phyloP scores from a whole-genome alignment of 345 rosid species.

The Garcia nutans region DNA sequence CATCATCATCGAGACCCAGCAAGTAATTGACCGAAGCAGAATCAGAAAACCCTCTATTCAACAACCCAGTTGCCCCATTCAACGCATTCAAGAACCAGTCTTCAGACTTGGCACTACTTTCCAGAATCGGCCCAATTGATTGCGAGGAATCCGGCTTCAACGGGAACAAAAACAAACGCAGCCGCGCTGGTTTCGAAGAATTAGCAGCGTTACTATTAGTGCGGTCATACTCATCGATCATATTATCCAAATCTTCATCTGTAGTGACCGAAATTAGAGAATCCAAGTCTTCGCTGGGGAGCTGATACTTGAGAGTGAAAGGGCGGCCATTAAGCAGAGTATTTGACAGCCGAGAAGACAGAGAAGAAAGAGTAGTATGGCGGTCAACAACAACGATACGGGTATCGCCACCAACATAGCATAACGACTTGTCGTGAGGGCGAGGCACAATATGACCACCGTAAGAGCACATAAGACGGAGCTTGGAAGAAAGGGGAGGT shows the following conservation, averaged over 20 bases:
- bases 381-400: conserved; percentile 90
- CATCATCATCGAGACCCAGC: conserved; percentile 66
- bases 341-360: conserved; percentile 58
- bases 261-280: conserved; percentile 88
- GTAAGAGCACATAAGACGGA: conserved; percentile 91
- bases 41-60: conserved; percentile 72
- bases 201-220: conserved; percentile 35
- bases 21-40: conserved; percentile 69
- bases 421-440: conserved; percentile 82
- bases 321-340: conserved; percentile 58
- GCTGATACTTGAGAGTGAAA: conserved; percentile 86
- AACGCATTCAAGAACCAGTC: conserved; percentile 91
- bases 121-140: conserved; percentile 71
- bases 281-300: conserved; percentile 91
- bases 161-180: conserved; percentile 81
- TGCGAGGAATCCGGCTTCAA: conserved; percentile 67
- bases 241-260: conserved; percentile 92
- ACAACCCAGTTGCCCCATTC: conserved; percentile 51
- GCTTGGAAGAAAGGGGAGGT: conserved; percentile 48
- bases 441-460: conserved; percentile 92
- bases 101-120: conserved; percentile 63
- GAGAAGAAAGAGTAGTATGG: conserved; percentile 51
- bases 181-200: conserved; percentile 50
- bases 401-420: conserved; percentile 87
- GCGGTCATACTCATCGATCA: conserved; percentile 96